Evolutionary conservation across 257 asterid species (phyloP).

Genomic region (Henckelia pumila): DNA sequence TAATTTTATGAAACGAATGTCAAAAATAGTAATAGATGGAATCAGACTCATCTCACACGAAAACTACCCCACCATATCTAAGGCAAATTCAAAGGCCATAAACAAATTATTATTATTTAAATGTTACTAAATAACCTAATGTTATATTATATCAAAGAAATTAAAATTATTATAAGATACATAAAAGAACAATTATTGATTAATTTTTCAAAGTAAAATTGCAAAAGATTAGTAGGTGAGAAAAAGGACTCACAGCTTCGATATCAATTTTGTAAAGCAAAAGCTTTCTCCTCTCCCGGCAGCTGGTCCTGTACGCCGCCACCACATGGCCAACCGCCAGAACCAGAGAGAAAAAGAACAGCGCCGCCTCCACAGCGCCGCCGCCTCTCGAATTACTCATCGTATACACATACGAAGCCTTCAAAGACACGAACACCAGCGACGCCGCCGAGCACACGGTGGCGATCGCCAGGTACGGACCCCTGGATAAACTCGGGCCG

Average conservation of each 20-base stretch:
- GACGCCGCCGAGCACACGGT: constrained; percentile 75
- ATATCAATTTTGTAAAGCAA: constrained; percentile 86
- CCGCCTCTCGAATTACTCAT: constrained; percentile 20
- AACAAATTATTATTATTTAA: no score
- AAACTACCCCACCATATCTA: no score
- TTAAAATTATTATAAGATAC: no score
- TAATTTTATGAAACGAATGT: no score
- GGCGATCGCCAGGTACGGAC: constrained; percentile 79
- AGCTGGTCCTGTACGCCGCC: constrained; percentile 84
- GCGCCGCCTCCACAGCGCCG: constrained; percentile 50
- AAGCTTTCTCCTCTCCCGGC: constrained; percentile 85
- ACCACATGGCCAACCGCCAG: constrained; percentile 76
- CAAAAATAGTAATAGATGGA: no score
- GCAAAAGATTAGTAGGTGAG: neutral
- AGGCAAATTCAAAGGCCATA: no score
- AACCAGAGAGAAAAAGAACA: constrained; percentile 56
- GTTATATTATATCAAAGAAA: no score
- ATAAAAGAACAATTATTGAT: no score
- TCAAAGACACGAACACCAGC: constrained; percentile 70
- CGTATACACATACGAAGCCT: constrained; percentile 64
- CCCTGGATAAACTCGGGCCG: constrained; percentile 79
- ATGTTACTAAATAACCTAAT: no score
- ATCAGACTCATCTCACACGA: no score
- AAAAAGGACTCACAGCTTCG: constrained; percentile 74
- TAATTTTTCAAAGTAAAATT: no score